Base-by-base conservation (phyloP, 2,329 filamentous ascomycete genomes). In the Sclerotinia spermophila region DNA sequence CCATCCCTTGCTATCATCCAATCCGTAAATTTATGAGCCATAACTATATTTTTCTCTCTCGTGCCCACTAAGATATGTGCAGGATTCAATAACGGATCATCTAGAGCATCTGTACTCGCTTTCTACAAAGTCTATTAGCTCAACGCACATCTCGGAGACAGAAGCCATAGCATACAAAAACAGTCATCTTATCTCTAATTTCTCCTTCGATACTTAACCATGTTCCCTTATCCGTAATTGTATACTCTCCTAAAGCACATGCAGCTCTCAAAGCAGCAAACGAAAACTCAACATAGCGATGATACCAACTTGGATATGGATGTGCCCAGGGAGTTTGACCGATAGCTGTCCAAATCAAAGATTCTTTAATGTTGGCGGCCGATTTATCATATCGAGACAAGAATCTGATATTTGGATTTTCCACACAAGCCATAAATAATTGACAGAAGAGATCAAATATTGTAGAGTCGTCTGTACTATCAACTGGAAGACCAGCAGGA, bases 301-400 rank as follows among this genome's bases (percentile, higher is more conserved):
- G 83, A 66, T 85, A 85, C 83, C 83, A 85, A 1, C 78, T 81
- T 0, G 83, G 82, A 73, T 81, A 81, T 5, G 79, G 77, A 1
- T 80, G 80, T 0, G 82, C 81, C 83, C 83, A 85, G 0, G 83
- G 82, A 5, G 82, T 81, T 75, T 84, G 83, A 6, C 83, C 84
- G 45, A 85, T 83, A 0, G 77, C 75, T 5, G 82, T 79, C 82
- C 83, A 85, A 3, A 84, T 75, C 51, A 79, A 73, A 0, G 81
- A 81, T 67, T 85, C 84, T 71, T 84, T 84, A 65, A 85, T 83
- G 71, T 84, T 85, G 5, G 82, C 84, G 0, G 83, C 83, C 3
- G 82, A 84, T 74, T 84, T 85, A 72, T 85, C 83, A 65, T 80
- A 85, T 1, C 83, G 80, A 42, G 77, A 81, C 17, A 84, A 75